Base-by-base conservation (phyloP, 1,284 basidiomycete species). In the Malassezia equina region DNA sequence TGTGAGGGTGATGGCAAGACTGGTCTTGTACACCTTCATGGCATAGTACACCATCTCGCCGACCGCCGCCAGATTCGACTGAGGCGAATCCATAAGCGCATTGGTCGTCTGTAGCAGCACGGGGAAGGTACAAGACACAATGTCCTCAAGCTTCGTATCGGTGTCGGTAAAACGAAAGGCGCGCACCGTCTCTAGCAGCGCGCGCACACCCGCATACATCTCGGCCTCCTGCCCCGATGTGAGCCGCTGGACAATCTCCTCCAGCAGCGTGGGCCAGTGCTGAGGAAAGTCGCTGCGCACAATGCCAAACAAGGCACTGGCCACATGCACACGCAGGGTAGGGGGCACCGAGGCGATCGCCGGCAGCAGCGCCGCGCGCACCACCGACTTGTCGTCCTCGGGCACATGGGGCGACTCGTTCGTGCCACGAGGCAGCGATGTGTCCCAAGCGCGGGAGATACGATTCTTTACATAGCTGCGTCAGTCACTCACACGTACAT, bases 1-100 rank as follows among this genome's bases (percentile, higher is more conserved):
- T 23, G 67, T 64, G 7, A 74, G 61, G 21, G 65, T 61, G 27
- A 61, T 47, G 29, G 63, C 57, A 58, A 74, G 69, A 46, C 61
- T 65, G 29, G 65, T 68, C 61, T 71, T 71, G 67, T 72, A 74
- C 43, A 63, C 47, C 55, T 74, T 74, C 60, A 67, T 54, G 19
- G 70, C 64, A 40, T 68, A 40, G 58, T 73, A 71, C 41, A 74
- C 40, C 31, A 72, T 63, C 60, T 65, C 61, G 44, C 71, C 71
- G 17, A 64, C 69, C 21, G 69, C 59, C 7, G 61, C 39, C 15
- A 63, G 61, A 2, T 63, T 55, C 12, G 58, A 52, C 21, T 63
- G 66, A 41, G 63, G 56, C 24, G 70, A 62, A 31, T 57, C 58
- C 43, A 74, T 59, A 32, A 74, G 59, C 27, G 45, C 59, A 23